Base-by-base conservation (phyloP, 164 flowering plant genomes). In the Cinnamomum chago region DNA sequence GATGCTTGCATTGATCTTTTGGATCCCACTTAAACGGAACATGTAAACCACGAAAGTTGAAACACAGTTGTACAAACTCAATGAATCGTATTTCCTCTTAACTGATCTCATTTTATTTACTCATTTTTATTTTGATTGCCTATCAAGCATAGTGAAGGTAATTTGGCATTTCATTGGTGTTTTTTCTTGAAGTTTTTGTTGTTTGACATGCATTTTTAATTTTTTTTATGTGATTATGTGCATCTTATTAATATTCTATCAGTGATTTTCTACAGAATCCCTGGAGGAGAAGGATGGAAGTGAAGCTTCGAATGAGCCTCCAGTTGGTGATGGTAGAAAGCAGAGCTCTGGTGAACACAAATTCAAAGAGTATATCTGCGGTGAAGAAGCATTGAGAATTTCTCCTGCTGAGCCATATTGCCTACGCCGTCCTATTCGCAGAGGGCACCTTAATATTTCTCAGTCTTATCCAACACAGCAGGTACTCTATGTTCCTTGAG, bases 391-490 rank as follows among this genome's bases (percentile, higher is more conserved):
- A 62, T 77, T 87, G 62, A 87, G 78, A 81, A 88, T 93, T 75
- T 84, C 97, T 22, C 89, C 97, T 17, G 80, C 79, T 50, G 94
- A 93, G 81, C 95, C 97, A 72, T 95, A 95, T 76, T 88, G 95
- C 84, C 76, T 95, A 72, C 84, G 84, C 22, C 92, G 89, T 62
- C 99, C 99, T 23, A 89, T 95, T 77, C 95, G 99, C 58, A 83
- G 99, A 72, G 98, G 99, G 67, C 99, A 92, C 77, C 83, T 95
- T n/a, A 95, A 95, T 83, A 77, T 95, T 73, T 95, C 99, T 71
- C 91, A 82, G 73, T 81, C 90, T 81, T 95, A 95, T 82, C 85
- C 98, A 52, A 62, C 80, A 79, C 99, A 91, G 84, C 97, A 95
- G 97, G 98, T 93, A 79, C 4, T n/a, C 6, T 51, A 3, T 33